A percentile compares a stretch with the other conserved stretches of the same genome.
Conservation (phyloP, 805 yeast species). For the Isabelozyma heimii region DNA sequence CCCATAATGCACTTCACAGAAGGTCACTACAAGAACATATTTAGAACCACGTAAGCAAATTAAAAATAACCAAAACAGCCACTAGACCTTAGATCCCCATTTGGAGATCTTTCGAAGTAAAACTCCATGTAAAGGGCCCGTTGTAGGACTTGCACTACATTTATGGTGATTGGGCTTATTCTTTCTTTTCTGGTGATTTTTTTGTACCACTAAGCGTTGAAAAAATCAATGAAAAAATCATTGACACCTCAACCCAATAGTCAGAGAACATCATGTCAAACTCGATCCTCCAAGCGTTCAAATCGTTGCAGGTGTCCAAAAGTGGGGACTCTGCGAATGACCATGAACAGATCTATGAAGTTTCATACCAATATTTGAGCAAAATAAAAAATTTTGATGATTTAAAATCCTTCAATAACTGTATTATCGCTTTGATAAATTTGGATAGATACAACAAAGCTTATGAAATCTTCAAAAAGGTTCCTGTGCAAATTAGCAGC, state of each 20-base stretch:
- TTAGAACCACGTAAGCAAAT: too few relatives aligned
- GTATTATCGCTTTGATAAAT: conserved; percentile 59
- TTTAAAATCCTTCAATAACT: conserved; percentile 34
- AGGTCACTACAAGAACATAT: too few relatives aligned
- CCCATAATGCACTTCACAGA: too few relatives aligned
- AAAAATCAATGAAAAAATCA: background rate
- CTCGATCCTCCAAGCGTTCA: conserved; percentile 41
- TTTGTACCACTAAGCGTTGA: background rate
- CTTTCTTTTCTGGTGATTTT: background rate
- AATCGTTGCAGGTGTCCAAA: conserved; percentile 31
- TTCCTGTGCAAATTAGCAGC: conserved; percentile 33
- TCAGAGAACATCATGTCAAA: conserved; percentile 24
- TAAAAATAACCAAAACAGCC: too few relatives aligned
- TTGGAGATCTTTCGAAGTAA: too few relatives aligned
- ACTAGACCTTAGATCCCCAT: too few relatives aligned
- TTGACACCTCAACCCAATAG: background rate
- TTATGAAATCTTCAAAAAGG: conserved; percentile 36
- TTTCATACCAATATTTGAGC: conserved; percentile 40
- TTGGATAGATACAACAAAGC: conserved; percentile 56
- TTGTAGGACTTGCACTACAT: background rate
- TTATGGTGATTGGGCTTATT: background rate
- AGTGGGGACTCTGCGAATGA: conserved; percentile 21
- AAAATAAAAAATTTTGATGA: conserved; percentile 37
- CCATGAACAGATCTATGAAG: conserved; percentile 35
- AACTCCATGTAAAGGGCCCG: background rate